Base-by-base conservation (phyloP, 1,284 basidiomycete genomes). In the Rhodotorula mucilaginosa region DNA sequence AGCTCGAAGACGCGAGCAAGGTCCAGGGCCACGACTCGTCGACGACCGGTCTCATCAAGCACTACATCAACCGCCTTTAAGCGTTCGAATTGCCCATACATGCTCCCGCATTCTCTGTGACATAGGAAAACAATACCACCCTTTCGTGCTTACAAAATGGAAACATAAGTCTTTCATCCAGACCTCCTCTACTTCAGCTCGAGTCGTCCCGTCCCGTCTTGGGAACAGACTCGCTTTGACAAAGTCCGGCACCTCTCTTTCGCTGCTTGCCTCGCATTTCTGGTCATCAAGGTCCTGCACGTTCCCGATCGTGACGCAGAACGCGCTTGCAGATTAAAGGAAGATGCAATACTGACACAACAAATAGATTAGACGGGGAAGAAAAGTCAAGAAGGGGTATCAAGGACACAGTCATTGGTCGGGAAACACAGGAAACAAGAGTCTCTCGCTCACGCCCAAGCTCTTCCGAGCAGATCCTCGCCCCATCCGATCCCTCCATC, bases 21-120 rank as follows among this genome's bases (percentile, higher is more conserved):
- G 93, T 97, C 71, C 87, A 85, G 70, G 91, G 91, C 13, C 97
- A 98, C 80, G 97, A 99, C 81, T 90, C 88, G 77, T 96, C 92
- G 77, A 97, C 94, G 3, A 92, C 92, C 12, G 92, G 93, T 56
- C 85, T 97, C 73, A 95, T 97, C 81, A 90, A 96, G 83, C 94
- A 91, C 83, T 97, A 94, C 84, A 64, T 71, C 54, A 54, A 34
- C 31, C 58, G 65, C 48, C 48, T 49, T 23, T 49, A 49, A 49
- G 48, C 48, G 54, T 16, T 29, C 16, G 54, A 56, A 13, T 7
- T 39, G 39, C 39, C 39, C 39, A 39, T 39, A 39, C 39, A 39
- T 12, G 39, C 39, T 39, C 39, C 39, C 39, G 39, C 6, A 12
- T 8, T 8, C 39, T 39, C 39, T 39, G 39, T 39, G 39, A 39